Evolutionary conservation across 495 filamentous ascomycete genomes (phyloP), one percentile per base, ranked within the genome.

Genomic region (Recurvomyces mirabilis): DNA sequence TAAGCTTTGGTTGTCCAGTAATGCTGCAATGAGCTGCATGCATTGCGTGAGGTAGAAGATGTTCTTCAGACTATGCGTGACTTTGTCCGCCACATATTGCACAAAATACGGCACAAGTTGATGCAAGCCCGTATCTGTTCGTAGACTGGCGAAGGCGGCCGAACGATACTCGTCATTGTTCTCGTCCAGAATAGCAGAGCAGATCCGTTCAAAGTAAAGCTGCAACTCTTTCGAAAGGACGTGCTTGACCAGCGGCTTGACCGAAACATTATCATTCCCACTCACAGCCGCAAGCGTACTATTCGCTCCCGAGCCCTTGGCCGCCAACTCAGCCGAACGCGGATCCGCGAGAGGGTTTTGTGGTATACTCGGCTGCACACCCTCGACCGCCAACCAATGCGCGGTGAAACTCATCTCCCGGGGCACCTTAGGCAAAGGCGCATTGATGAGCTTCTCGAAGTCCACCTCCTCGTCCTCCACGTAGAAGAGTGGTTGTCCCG

Each of bases 381-480:
- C 91, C 67, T 96, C 91, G 23, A 95, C 79, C 26, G 89, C 87
- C 28, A 96, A 75, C 87, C 87, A 96, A 61, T 98, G 91, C 32
- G 81, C 91, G 7, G 91, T 96, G 56, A 94, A 87, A 20, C 78
- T 80, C 28, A 89, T 79, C 57, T 98, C 91, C n/a, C 87, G 68
- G 5, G 91, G 93, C 11, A 98, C 87, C 56, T 88, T 95, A 5
- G 91, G 91, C 44, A 98, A 65, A 5, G 91, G 85, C 30, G 83
- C 83, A 67, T 98, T 98, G 60, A 98, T 96, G 51, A 98, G 65
- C 65, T 95, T 95, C 65, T 98, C 91, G 58, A 98, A 95, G 59
- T 98, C 91, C 22, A 95, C 80, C 67, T 98, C 91, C 56, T 98
- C 91, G 64, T 98, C 91, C 59, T 98, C 93, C 22, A 98, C 82